Conservation (phyloP, 2,329 filamentous ascomycete species). For the Fusarium sp. region DNA sequence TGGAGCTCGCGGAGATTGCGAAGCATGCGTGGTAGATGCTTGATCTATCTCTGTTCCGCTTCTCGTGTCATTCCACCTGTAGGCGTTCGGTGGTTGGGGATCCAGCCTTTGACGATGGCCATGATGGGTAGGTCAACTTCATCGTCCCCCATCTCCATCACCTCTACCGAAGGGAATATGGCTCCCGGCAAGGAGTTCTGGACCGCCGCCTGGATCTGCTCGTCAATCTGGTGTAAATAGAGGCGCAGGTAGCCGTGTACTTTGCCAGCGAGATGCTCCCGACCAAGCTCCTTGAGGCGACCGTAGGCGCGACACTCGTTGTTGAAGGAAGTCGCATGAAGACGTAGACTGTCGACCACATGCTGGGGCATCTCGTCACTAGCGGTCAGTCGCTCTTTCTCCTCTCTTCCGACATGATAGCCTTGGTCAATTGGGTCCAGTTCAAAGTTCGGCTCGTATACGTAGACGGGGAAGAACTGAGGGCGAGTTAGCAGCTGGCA, state of each 20-base stretch:
- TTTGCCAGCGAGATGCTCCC: slow-evolving; percentile 3
- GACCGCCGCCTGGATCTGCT: background rate
- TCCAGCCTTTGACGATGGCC: slow-evolving; percentile 26
- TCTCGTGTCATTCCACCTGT: too few relatives aligned
- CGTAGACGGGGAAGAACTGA: background rate
- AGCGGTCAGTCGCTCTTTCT: background rate
- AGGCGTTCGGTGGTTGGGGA: background rate
- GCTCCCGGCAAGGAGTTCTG: too few relatives aligned
- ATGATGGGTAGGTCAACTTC: background rate
- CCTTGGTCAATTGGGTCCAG: too few relatives aligned
- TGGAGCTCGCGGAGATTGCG: slow-evolving; percentile 1
- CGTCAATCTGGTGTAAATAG: background rate
- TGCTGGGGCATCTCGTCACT: background rate
- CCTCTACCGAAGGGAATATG: too few relatives aligned
- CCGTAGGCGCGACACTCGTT: slow-evolving; percentile 23
- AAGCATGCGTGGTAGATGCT: slow-evolving; percentile 1
- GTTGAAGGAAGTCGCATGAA: slow-evolving; percentile 5
- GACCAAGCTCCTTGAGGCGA: slow-evolving; percentile 6
- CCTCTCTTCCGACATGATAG: background rate
- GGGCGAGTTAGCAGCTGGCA: rapidly evolving
- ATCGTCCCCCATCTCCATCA: background rate
- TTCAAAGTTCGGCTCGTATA: background rate
- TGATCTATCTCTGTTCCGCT: background rate
- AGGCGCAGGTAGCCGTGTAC: slow-evolving; percentile 8
- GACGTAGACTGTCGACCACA: background rate